Percentiles rank a stretch among this genome's conserved stretches.
phyloP scores from a whole-genome alignment of 2,329 filamentous ascomycete genomes.

The Aspergillus sergii region DNA sequence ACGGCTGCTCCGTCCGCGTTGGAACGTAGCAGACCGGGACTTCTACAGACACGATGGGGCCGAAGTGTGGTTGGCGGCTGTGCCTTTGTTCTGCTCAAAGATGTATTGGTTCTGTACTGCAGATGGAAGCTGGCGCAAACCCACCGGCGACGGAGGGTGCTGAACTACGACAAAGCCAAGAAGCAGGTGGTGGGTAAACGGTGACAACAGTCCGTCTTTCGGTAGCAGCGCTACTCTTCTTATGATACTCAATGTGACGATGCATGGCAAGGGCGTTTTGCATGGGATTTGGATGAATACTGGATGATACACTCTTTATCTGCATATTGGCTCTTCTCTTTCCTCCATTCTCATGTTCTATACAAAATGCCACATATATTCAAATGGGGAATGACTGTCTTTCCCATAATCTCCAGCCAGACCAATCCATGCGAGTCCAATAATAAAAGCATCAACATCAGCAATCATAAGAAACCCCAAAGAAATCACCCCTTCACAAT shows the following conservation, averaged over 20 bases:
- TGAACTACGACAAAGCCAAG: constrained; percentile 50
- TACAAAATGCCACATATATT: background rate
- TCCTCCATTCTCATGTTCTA: background rate
- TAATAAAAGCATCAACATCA: too few species aligned
- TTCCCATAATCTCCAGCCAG: too few species aligned
- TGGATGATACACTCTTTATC: constrained; percentile 13
- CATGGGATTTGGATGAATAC: constrained; percentile 5
- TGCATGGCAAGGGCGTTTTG: constrained; percentile 28
- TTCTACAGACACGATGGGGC: constrained; percentile 85
- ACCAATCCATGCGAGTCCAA: too few species aligned
- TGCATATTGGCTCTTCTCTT: constrained; percentile 5
- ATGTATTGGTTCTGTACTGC: constrained; percentile 63
- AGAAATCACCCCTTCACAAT: background rate
- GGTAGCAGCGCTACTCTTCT: constrained; percentile 3
- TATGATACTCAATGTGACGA: constrained; percentile 19
- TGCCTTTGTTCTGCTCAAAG: constrained; percentile 82
- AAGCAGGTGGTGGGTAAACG: constrained; percentile 33
- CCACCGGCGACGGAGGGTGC: constrained; percentile 49
- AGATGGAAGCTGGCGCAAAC: constrained; percentile 52
- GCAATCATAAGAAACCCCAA: background rate
- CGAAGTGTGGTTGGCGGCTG: constrained; percentile 86
- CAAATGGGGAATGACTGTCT: too few species aligned
- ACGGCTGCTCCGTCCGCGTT: constrained; percentile 50
- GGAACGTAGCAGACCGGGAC: constrained; percentile 56
- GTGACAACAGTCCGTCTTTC: constrained; percentile 4